phyloP scores from a whole-genome alignment of 2,329 filamentous ascomycete genomes.

The Cryphonectria parasitica region DNA sequence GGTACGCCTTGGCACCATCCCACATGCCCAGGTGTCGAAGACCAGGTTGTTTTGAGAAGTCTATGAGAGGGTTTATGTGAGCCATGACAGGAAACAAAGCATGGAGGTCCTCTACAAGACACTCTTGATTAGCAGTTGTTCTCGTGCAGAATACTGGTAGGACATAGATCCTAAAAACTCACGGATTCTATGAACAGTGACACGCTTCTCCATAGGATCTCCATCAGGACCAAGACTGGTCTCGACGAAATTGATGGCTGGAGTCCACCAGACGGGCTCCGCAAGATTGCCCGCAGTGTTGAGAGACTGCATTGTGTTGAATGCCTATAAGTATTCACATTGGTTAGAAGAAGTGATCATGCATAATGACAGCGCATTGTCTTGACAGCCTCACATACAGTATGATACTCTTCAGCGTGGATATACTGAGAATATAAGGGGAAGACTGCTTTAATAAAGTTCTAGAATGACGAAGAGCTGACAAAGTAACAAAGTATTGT shows the following conservation, averaged over 20 bases:
- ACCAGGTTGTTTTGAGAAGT: neutral
- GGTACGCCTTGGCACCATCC: neutral
- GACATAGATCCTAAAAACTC: neutral
- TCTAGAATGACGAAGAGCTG: neutral
- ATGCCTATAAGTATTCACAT: neutral
- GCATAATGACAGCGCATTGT: neutral
- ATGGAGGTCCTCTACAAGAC: neutral
- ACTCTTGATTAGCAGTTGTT: neutral
- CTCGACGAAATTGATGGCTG: neutral
- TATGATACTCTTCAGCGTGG: neutral
- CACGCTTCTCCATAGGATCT: neutral
- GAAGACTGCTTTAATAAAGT: neutral
- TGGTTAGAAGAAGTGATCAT: neutral
- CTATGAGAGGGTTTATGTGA: neutral
- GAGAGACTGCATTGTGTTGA: neutral
- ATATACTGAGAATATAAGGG: neutral
- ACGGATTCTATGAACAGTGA: neutral
- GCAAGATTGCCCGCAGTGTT: neutral
- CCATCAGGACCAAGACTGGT: neutral
- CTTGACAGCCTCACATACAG: neutral
- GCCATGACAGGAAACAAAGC: neutral
- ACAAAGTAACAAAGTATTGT: neutral
- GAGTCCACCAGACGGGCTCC: neutral
- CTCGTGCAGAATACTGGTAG: neutral
- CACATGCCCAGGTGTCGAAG: constrained; percentile 3